These are phyloP conservation scores for Echeveria elegans DNA, from an alignment of 164 flowering plant species.

Conservation along the genomic window DNA sequence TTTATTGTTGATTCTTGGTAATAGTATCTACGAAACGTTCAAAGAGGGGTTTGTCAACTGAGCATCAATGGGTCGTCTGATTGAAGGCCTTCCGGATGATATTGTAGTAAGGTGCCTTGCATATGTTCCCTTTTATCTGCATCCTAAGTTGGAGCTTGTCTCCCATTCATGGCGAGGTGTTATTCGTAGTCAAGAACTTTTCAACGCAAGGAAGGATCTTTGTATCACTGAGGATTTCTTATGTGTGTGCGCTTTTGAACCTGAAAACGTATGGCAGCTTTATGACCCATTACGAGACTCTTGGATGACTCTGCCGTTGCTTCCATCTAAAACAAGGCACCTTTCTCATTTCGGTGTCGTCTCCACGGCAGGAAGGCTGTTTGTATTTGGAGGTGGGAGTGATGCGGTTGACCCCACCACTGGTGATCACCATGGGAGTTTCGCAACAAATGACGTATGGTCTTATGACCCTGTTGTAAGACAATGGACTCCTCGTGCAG, in stretches of 20 bases:
- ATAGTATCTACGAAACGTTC: too few species aligned
- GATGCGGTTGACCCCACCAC: constrained; percentile 87
- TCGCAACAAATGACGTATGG: constrained; percentile 90
- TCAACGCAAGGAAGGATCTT: constrained; percentile 60
- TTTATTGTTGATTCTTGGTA: too few species aligned
- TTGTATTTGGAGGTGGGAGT: constrained; percentile 90
- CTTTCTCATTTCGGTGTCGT: constrained; percentile 82
- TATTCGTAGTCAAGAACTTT: constrained; percentile 55
- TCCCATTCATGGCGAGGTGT: constrained; percentile 80
- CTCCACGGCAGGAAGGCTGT: constrained; percentile 65
- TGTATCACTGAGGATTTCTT: constrained; percentile 66
- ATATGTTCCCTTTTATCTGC: constrained; percentile 65
- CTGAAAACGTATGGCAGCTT: constrained; percentile 87
- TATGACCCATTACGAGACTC: constrained; percentile 74
- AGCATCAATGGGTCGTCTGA: constrained; percentile 86
- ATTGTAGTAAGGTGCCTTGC: constrained; percentile 86
- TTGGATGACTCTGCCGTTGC: constrained; percentile 77
- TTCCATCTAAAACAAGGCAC: constrained; percentile 73
- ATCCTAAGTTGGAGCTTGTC: constrained; percentile 70
- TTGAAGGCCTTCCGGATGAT: constrained; percentile 93
- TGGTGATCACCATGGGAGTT: constrained; percentile 89
- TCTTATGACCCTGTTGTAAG: constrained; percentile 64
- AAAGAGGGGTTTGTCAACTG: too few species aligned
- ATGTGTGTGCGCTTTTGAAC: constrained; percentile 74
- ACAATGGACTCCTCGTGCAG: constrained; percentile 50